These are phyloP conservation scores for Cercospora zeina DNA, from an alignment of 2,329 filamentous ascomycete genomes.

Conservation along the genomic window DNA sequence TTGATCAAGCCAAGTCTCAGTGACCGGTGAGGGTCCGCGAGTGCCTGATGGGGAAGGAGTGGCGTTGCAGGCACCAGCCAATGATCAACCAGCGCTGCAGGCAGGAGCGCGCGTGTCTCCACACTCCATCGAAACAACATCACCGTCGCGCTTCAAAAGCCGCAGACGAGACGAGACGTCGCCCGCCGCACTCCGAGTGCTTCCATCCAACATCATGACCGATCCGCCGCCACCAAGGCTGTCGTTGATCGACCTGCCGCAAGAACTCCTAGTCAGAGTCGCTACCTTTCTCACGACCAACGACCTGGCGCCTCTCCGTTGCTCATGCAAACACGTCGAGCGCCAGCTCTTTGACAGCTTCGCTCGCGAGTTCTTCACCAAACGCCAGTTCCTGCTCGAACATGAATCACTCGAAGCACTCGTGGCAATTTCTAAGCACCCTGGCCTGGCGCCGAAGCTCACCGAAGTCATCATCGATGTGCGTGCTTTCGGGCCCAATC, in stretches of 20 bases:
- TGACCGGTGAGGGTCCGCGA: constrained; percentile 14
- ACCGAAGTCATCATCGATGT: constrained; percentile 55
- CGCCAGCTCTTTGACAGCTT: constrained; percentile 57
- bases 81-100: neutral
- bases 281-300: constrained; percentile 55
- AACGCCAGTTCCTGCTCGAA: constrained; percentile 66
- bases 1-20: neutral
- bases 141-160: neutral
- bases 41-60: constrained; percentile 5
- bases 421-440: constrained; percentile 45
- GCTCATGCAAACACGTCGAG: constrained; percentile 58
- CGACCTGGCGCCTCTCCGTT: constrained; percentile 56
- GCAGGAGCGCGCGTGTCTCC: neutral
- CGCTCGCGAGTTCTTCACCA: constrained; percentile 63
- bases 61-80: constrained; percentile 9
- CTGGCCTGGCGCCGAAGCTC: constrained; percentile 44
- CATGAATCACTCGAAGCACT: constrained; percentile 58
- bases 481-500: constrained; percentile 30
- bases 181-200: neutral
- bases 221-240: neutral
- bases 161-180: neutral
- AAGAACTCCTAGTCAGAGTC: constrained; percentile 61
- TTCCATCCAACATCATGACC: neutral
- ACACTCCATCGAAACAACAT: neutral
- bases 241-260: constrained; percentile 42